phyloP scores from a whole-genome alignment of 164 flowering plant species.

The Dillenia turbinata region DNA sequence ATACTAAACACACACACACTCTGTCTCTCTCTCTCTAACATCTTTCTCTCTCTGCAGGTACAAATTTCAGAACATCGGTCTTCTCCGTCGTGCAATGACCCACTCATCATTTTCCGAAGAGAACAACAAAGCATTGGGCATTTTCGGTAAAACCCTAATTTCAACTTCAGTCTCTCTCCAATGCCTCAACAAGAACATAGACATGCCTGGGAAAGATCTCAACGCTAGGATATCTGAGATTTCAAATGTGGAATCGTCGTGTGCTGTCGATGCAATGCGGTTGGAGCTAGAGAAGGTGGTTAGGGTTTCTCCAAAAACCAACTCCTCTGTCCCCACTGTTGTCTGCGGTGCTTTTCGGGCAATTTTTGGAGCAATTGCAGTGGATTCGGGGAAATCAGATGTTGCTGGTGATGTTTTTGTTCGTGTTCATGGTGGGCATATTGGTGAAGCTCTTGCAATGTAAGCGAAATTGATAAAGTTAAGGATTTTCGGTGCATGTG shows the following conservation, averaged over 20 bases:
- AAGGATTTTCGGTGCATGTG: neutral
- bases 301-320: constrained; percentile 56
- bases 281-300: constrained; percentile 63
- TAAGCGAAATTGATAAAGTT: neutral
- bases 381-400: constrained; percentile 53
- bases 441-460: constrained; percentile 19
- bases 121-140: constrained; percentile 60
- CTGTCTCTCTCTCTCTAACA: neutral
- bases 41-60: constrained; percentile 33
- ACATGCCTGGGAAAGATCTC: constrained; percentile 46
- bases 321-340: constrained; percentile 39
- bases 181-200: constrained; percentile 35
- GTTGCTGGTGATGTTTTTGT: constrained; percentile 52
- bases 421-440: constrained; percentile 28
- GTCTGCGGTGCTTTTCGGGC: constrained; percentile 76
- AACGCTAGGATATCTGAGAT: constrained; percentile 33
- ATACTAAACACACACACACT: too few species aligned
- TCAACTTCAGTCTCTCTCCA: constrained; percentile 39
- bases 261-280: constrained; percentile 45
- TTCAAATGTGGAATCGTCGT: constrained; percentile 39
- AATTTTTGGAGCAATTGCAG: constrained; percentile 69
- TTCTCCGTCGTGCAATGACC: constrained; percentile 71
- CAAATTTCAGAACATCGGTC: constrained; percentile 29
- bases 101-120: constrained; percentile 69
- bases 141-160: constrained; percentile 47